Evolutionary conservation across 2,329 filamentous ascomycete genomes (phyloP).

Genomic region (Colletotrichum navitas): DNA sequence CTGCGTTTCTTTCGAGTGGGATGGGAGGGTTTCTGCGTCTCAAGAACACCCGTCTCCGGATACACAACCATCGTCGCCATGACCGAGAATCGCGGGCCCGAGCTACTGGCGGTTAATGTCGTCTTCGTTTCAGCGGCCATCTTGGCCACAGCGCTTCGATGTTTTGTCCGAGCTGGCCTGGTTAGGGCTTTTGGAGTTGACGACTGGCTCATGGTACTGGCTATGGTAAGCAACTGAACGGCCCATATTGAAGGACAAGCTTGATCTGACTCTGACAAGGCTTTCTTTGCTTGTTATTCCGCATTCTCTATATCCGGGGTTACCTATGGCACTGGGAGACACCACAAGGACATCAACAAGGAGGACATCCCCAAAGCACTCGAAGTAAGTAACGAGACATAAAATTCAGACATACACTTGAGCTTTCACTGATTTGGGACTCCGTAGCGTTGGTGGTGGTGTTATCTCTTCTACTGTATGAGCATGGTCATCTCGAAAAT

Average conservation of each 20-base stretch:
- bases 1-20: constrained; percentile 12
- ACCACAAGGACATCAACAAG: constrained; percentile 49
- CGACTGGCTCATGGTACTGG: constrained; percentile 55
- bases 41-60: constrained; percentile 18
- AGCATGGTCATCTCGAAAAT: neutral
- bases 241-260: neutral
- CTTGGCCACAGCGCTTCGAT: constrained; percentile 49
- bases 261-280: constrained; percentile 41
- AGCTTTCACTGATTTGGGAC: neutral
- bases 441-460: neutral
- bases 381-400: constrained; percentile 55
- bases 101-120: constrained; percentile 51
- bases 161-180: constrained; percentile 51
- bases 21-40: constrained; percentile 25
- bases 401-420: constrained; percentile 46
- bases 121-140: constrained; percentile 48
- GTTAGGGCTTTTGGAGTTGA: constrained; percentile 56
- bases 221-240: constrained; percentile 47
- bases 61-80: constrained; percentile 19
- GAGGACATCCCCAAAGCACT: constrained; percentile 49
- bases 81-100: constrained; percentile 51
- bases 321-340: constrained; percentile 56
- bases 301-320: constrained; percentile 53
- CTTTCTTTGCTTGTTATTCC: constrained; percentile 53
- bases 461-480: neutral